Evolutionary conservation across 129 eudicot species (phyloP), one percentile per base, ranked within the genome.

Genomic region (Lactuca saligna): DNA sequence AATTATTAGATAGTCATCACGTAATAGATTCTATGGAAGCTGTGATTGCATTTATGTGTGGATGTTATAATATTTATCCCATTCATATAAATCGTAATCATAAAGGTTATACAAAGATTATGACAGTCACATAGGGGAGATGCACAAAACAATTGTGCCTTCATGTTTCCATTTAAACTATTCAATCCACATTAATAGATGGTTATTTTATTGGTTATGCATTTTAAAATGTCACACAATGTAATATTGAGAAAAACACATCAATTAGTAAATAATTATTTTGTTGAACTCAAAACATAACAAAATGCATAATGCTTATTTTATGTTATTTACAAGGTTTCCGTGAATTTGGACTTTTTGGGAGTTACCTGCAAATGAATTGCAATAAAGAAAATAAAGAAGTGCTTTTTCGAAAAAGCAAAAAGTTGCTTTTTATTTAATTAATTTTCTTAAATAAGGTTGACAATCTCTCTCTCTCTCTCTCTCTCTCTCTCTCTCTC

Each of bases 321-420:
- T 70, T 41, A 61, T 61, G 69, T 35, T 53, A 51, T 61, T 61
- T 76, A 76, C 81, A 76, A 62, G 81, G 65, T 76, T 76, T 76
- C 81, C 81, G 81, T 76, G 81, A 76, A 32, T 31, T 34, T 20
- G 17, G 49, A 42, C 53, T 61, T 46, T 46, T 32, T 54, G 81
- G 70, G 51, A 76, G 69, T 69, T 74, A 65, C 66, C 70, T 17
- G 59, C 75, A 62, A 69, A 68, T 69, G 16, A 61, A 61, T 32
- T 48, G 68, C 68, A 50, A 50, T 60, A 72, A 9, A 50, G 11
- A 61, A 72, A 48, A 48, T 32, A 72, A 61, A 72, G 48, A 61
- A 17, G 62, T 17, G n/a, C 46, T 61, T 72, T 72, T 72, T 72
- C 54, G 70, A 62, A 50, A 54, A 54, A 39, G 71, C 76, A 62